Base-by-base conservation (phyloP, 116 monocot species). In the Trichopus zeylanicus region DNA sequence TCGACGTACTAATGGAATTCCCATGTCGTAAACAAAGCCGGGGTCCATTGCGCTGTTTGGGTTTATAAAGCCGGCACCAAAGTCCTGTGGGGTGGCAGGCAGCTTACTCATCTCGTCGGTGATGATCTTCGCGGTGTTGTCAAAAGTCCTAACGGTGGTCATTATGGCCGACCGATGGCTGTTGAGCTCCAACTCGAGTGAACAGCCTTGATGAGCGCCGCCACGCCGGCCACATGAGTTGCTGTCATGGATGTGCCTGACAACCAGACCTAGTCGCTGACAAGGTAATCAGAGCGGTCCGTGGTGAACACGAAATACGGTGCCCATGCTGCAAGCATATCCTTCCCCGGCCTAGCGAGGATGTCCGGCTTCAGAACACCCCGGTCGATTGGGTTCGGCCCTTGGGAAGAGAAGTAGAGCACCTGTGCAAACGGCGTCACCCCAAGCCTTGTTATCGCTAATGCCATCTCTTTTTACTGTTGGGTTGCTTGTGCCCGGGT, bases 191-290 rank as follows among this genome's bases (percentile, higher is more conserved):
- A 73, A 20, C 66, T 60, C 46, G 6, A 28, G 60, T 73, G 66
- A 25, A 37, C 7, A 12, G 58, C 35, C 7, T 38, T 48, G 18
- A 73, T 27, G 39, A 73, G 13, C 11, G 73, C 73, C 0, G 25
- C 73, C 28, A 73, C 59, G 7, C 76, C 76, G 12, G 53, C 53
- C 29, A 72, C 46, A 64, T 78, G 78, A 12, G 78, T 67, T 21
- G 67, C 51, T 3, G 78, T 56, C 78, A 78, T 78, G 18, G 78
- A 78, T 21, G 78, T 78, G 11, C 78, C 76, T 10, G 65, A 70
- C 19, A 63, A 25, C 26, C 68, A 24, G 6, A 25, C 57, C 31
- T 72, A 78, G 27, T 63, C 59, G n/a, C 70, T 55, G 31, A 30
- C 20, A 1, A 72, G 12, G 7, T 42, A 19, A 9, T 53, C 32